A percentile compares a stretch with the other conserved stretches of the same genome.
These are phyloP conservation scores for Dendrocalamus sinicus DNA, from an alignment of 176 grass and related monocot species.

Conservation along the genomic window DNA sequence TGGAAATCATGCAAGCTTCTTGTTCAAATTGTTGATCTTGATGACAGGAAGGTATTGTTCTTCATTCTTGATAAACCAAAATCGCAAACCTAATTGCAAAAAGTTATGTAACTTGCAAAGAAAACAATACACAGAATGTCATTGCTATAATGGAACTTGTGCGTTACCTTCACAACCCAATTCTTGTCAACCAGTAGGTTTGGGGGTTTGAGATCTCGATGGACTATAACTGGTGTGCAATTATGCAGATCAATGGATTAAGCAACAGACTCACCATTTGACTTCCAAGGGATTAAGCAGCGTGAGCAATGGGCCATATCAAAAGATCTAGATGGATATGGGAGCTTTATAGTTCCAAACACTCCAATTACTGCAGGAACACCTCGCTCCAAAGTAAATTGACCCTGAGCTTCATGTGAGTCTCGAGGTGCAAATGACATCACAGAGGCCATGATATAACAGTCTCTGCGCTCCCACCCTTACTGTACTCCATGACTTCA, in stretches of 20 bases:
- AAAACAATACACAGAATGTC: conserved; percentile 23
- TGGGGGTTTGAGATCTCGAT: conserved; percentile 98
- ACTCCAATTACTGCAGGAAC: no score
- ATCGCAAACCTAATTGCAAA: conserved; percentile 84
- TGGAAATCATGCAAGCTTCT: conserved; percentile 55
- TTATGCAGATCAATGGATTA: conserved; percentile 70
- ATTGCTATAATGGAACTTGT: conserved; percentile 39
- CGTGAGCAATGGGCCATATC: no score
- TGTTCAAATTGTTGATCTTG: conserved; percentile 98
- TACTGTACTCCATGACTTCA: no score
- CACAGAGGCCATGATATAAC: no score
- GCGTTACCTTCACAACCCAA: conserved; percentile 98
- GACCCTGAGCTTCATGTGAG: no score
- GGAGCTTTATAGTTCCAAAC: no score
- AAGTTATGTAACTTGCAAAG: conserved; percentile 21
- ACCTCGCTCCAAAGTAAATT: no score
- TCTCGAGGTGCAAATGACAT: no score
- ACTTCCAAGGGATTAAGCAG: no score
- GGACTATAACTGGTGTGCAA: conserved; percentile 88
- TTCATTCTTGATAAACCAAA: conserved; percentile 98
- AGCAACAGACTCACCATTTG: no score
- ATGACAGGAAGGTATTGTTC: conserved; percentile 95
- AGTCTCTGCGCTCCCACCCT: no score
- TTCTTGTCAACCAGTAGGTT: conserved; percentile 98
- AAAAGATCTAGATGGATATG: no score